These are phyloP conservation scores for Pseudodiploospora longispora DNA, from an alignment of 2,329 filamentous ascomycete genomes.

Conservation along the genomic window DNA sequence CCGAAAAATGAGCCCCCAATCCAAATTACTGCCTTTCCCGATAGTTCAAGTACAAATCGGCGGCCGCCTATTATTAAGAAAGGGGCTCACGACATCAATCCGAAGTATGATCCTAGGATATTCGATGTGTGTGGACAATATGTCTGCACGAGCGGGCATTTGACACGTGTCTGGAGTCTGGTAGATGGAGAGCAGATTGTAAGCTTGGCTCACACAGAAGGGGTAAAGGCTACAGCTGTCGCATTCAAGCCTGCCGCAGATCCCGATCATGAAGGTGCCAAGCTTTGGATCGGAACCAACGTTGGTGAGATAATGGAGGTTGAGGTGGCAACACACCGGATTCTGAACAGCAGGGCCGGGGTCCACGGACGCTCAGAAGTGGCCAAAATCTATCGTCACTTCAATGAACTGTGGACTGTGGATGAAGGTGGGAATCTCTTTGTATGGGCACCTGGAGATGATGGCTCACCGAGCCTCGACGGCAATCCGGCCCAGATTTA, in stretches of 20 bases:
- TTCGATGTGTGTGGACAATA: conserved; percentile 84
- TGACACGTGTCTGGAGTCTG: conserved; percentile 84
- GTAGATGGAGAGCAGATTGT: conserved; percentile 73
- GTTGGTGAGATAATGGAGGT: conserved; percentile 83
- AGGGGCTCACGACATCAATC: conserved; percentile 67
- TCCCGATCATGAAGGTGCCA: conserved; percentile 70
- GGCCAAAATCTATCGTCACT: conserved; percentile 76
- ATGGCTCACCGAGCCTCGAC: conserved; percentile 65
- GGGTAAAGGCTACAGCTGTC: conserved; percentile 70
- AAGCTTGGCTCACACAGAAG: conserved; percentile 77
- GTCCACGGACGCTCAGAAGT: conserved; percentile 76
- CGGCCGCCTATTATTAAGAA: conserved; percentile 68
- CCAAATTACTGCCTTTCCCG: conserved; percentile 62
- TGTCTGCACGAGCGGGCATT: conserved; percentile 76
- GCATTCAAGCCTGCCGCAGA: conserved; percentile 76
- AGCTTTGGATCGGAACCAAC: conserved; percentile 85
- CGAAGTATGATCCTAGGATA: conserved; percentile 78
- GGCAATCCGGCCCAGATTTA: conserved; percentile 65
- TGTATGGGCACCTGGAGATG: conserved; percentile 73
- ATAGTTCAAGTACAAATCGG: conserved; percentile 76
- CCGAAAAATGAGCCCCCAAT: conserved; percentile 37
- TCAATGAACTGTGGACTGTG: conserved; percentile 86
- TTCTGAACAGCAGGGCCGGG: conserved; percentile 59
- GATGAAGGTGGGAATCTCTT: conserved; percentile 83
- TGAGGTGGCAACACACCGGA: conserved; percentile 65